Conservation (phyloP, 1,284 basidiomycete genomes). For the Fomitopsis pinicola region DNA sequence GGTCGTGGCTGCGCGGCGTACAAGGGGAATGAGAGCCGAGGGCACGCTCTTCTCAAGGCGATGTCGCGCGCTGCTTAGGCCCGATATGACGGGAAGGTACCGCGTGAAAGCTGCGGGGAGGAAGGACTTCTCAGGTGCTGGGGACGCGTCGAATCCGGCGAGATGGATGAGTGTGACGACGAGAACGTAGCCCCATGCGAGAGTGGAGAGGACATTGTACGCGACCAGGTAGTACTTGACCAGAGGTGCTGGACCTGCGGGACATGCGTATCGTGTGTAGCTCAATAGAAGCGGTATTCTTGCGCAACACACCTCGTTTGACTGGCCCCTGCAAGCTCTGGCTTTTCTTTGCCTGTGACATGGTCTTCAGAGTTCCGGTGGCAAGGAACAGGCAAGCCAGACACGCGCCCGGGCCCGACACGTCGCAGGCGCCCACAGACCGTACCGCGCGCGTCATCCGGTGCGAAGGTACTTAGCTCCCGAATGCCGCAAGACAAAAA, state of each 20-base stretch:
- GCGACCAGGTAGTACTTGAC: constrained; percentile 65
- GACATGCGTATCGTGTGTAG: background rate
- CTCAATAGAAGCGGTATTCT: too few relatives aligned
- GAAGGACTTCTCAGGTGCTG: constrained; percentile 22
- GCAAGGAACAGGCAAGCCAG: too few relatives aligned
- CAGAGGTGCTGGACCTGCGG: constrained; percentile 16
- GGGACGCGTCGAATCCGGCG: constrained; percentile 30
- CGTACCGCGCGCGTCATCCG: too few relatives aligned
- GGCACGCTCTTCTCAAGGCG: constrained; percentile 27
- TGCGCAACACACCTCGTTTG: background rate
- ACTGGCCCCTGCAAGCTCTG: background rate
- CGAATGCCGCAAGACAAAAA: background rate
- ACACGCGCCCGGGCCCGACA: background rate
- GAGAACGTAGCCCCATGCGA: constrained; percentile 76
- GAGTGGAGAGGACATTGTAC: constrained; percentile 74
- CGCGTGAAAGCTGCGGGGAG: constrained; percentile 12
- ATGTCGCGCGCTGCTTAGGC: constrained; percentile 13
- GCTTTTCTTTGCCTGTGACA: background rate
- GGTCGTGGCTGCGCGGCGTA: constrained; percentile 38
- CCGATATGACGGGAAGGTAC: constrained; percentile 14
- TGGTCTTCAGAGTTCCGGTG: background rate
- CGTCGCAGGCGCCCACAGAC: background rate
- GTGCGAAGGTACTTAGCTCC: too few relatives aligned
- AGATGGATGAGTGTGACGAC: constrained; percentile 46
- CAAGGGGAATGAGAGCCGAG: constrained; percentile 19